Evolutionary conservation across 768 basidiomycete genomes (phyloP).

Genomic region (Hydnum rufescens): DNA sequence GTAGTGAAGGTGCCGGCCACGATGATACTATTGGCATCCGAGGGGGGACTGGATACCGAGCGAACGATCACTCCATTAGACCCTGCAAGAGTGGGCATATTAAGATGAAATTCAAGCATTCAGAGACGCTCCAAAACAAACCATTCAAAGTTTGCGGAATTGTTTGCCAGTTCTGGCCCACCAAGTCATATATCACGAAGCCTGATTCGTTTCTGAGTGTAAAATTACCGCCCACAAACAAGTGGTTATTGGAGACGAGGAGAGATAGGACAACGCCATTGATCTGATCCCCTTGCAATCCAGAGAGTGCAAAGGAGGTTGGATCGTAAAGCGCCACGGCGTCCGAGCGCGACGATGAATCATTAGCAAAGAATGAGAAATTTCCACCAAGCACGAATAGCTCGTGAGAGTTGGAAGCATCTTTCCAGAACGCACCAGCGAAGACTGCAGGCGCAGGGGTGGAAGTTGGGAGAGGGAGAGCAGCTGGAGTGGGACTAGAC

Average conservation of each 20-base stretch:
- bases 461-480: constrained; percentile 36
- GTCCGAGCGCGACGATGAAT: constrained; percentile 19
- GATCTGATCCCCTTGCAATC: constrained; percentile 40
- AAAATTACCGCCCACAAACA: constrained; percentile 79
- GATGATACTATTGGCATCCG: constrained; percentile 41
- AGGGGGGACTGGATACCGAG: constrained; percentile 42
- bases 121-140: constrained; percentile 18
- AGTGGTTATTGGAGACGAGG: constrained; percentile 41
- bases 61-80: constrained; percentile 37
- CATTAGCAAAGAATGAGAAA: constrained; percentile 41
- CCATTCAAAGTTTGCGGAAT: constrained; percentile 34
- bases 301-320: constrained; percentile 26
- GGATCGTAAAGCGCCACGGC: constrained; percentile 58
- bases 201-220: constrained; percentile 36
- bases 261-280: constrained; percentile 64
- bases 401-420: constrained; percentile 39
- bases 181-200: constrained; percentile 65
- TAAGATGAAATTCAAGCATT: constrained; percentile 17
- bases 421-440: constrained; percentile 79
- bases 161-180: constrained; percentile 38
- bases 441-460: constrained; percentile 63
- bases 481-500: constrained; percentile 20
- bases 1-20: constrained; percentile 77
- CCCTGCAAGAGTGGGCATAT: background rate
- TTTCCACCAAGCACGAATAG: constrained; percentile 77